phyloP scores from a whole-genome alignment of 2,329 filamentous ascomycete species.

The Thyridium curvatum region DNA sequence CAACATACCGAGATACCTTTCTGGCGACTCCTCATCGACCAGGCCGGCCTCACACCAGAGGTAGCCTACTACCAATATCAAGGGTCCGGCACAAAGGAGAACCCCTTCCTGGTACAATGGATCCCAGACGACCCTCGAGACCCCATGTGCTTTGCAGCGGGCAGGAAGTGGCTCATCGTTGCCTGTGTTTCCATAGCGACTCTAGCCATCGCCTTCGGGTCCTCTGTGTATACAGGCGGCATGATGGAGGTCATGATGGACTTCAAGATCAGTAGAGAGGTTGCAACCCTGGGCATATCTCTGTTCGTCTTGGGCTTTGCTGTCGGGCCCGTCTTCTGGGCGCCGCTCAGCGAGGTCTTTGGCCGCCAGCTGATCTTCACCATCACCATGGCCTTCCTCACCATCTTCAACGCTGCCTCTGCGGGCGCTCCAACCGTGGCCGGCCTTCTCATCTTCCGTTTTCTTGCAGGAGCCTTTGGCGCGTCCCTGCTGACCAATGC shows the following conservation, averaged over 20 bases:
- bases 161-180: constrained; percentile 44
- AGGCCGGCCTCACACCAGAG: no score
- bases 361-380: constrained; percentile 2
- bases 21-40: no score
- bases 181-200: constrained; percentile 41
- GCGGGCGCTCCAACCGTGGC: not conserved
- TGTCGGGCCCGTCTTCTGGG: constrained; percentile 44
- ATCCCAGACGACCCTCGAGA: constrained; percentile 45
- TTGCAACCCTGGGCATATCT: constrained; percentile 40
- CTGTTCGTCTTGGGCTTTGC: constrained; percentile 46
- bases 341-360: constrained; percentile 23
- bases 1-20: no score
- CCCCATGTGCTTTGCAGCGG: constrained; percentile 38
- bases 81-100: constrained; percentile 9
- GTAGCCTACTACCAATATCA: no score
- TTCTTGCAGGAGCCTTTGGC: constrained; percentile 1
- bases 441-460: constrained; percentile 2
- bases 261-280: constrained; percentile 31
- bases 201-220: constrained; percentile 45
- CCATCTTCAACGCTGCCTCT: no score
- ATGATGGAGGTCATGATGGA: constrained; percentile 27
- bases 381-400: not conserved
- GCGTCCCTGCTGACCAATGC: not conserved
- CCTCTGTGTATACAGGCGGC: constrained; percentile 37
- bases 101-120: constrained; percentile 47